A percentile compares a stretch with the other conserved stretches of the same genome.
Evolutionary conservation across 2,329 filamentous ascomycete genomes (phyloP).

Genomic region (Cordyceps militaris): DNA sequence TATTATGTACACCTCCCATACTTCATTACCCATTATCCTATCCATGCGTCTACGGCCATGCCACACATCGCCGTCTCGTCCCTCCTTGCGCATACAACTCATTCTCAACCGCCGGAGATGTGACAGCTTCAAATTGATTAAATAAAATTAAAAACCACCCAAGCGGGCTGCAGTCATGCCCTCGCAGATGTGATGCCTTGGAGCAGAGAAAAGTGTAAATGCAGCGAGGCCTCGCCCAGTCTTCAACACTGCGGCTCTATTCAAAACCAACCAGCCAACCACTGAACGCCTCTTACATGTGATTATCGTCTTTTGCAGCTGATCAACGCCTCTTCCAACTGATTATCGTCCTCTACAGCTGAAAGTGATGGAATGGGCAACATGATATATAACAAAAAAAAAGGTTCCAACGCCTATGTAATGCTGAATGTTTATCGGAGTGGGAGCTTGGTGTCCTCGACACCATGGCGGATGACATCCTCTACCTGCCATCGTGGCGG

Average conservation of each 20-base stretch:
- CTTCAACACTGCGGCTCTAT: slow-evolving; percentile 4
- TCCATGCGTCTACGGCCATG: background rate
- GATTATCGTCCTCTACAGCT: background rate
- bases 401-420: slow-evolving; percentile 6
- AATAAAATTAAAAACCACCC: background rate
- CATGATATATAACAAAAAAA: background rate
- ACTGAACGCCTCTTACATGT: background rate
- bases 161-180: background rate
- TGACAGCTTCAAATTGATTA: slow-evolving; percentile 2
- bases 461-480: slow-evolving; percentile 69
- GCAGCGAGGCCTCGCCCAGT: background rate
- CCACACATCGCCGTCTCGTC: background rate
- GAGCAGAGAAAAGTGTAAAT: background rate
- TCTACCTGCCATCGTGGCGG: slow-evolving; percentile 80
- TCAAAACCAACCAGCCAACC: slow-evolving; percentile 6
- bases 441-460: slow-evolving; percentile 66
- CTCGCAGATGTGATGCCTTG: background rate
- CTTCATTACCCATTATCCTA: background rate
- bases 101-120: background rate
- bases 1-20: background rate
- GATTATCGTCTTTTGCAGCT: background rate
- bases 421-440: slow-evolving; percentile 46
- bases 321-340: background rate
- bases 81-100: background rate
- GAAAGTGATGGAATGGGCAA: background rate